Conservation (phyloP, 2,329 filamentous ascomycete genomes). For the Neopestalotiopsis sp. region DNA sequence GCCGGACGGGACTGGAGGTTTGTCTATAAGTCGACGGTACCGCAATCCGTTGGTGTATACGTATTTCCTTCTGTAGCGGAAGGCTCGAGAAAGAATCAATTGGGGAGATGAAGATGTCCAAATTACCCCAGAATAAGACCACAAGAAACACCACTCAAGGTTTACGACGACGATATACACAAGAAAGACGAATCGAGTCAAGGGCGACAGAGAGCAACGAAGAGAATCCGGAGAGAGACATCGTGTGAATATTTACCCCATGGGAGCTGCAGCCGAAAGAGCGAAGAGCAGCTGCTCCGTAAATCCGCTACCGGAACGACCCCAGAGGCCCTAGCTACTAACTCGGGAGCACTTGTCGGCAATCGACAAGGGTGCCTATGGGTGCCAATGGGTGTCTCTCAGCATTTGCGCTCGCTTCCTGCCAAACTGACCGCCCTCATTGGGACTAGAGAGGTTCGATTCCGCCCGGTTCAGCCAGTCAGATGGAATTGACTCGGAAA, state of each 20-base stretch:
- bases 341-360: conserved; percentile 31
- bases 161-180: background rate
- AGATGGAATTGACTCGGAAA: conserved; percentile 26
- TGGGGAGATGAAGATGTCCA: conserved; percentile 6
- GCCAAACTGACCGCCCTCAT: background rate
- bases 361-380: conserved; percentile 24
- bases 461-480: conserved; percentile 1
- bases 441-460: conserved; percentile 10
- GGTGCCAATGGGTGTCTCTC: too few species aligned
- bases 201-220: background rate
- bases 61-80: background rate
- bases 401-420: too few species aligned
- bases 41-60: background rate
- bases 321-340: background rate
- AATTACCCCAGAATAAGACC: background rate
- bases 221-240: conserved; percentile 5
- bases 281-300: conserved; percentile 6
- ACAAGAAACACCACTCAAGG: background rate
- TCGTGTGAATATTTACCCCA: conserved; percentile 19
- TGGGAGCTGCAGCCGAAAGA: conserved; percentile 5
- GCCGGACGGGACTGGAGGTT: background rate
- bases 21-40: background rate
- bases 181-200: background rate
- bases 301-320: conserved; percentile 24
- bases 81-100: background rate